Evolutionary conservation across 1,139 yeast species (phyloP).

Genomic region (Hansenula lynferdii): DNA sequence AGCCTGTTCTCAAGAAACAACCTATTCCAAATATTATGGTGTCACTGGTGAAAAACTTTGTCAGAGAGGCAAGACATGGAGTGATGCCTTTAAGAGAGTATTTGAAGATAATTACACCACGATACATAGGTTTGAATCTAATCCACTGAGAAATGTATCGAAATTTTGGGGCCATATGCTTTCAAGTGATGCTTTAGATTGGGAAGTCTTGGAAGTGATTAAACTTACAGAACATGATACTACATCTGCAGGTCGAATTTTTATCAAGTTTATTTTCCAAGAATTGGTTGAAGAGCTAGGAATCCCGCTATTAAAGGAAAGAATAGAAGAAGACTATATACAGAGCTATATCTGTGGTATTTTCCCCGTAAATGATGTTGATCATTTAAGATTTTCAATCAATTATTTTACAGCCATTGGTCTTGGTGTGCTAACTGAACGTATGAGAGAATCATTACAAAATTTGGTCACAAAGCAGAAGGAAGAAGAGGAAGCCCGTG

Average conservation of each 20-base stretch:
- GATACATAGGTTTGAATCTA: constrained; percentile 66
- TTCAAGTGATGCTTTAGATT: constrained; percentile 63
- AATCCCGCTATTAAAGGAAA: constrained; percentile 37
- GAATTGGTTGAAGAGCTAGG: constrained; percentile 83
- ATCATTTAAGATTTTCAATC: constrained; percentile 73
- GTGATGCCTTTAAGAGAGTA: constrained; percentile 40
- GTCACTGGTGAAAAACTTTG: constrained; percentile 68
- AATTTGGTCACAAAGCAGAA: constrained; percentile 17
- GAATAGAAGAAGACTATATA: constrained; percentile 47
- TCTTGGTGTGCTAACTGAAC: constrained; percentile 76
- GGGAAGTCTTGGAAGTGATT: constrained; percentile 51
- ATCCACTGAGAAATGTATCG: constrained; percentile 74
- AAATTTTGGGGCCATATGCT: constrained; percentile 84
- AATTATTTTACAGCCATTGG: constrained; percentile 94
- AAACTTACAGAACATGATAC: constrained; percentile 68
- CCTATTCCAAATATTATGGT: constrained; percentile 85
- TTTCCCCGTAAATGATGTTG: constrained; percentile 39
- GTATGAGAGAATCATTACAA: constrained; percentile 53
- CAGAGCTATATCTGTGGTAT: constrained; percentile 44
- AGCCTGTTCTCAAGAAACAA: constrained; percentile 83
- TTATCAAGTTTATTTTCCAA: constrained; percentile 75
- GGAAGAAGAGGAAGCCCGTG: constrained; percentile 17
- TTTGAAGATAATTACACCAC: constrained; percentile 55
- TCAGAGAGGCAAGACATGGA: constrained; percentile 50
- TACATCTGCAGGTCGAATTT: constrained; percentile 75